Percentiles rank a stretch among this genome's conserved stretches.
phyloP scores from a whole-genome alignment of 768 basidiomycete species.

The Collybia sordida region DNA sequence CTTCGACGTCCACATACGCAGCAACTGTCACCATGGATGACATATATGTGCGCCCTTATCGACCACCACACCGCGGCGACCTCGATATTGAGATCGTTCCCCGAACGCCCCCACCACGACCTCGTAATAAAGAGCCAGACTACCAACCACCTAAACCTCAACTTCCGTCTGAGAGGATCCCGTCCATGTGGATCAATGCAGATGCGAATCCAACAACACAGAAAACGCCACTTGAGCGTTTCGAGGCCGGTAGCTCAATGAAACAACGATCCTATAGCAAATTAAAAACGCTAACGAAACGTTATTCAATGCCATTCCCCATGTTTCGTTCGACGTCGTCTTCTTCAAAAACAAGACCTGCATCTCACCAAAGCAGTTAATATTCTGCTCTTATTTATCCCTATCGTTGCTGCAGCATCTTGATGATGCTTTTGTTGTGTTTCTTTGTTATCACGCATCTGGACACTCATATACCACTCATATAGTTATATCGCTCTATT shows the following conservation, averaged over 20 bases:
- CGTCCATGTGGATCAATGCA: constrained; percentile 50
- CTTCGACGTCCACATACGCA: constrained; percentile 5
- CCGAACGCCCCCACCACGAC: constrained; percentile 26
- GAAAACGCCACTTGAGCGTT: constrained; percentile 29
- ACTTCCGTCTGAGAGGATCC: constrained; percentile 23
- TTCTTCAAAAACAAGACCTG: too few species aligned
- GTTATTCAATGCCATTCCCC: constrained; percentile 25
- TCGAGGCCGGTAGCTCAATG: constrained; percentile 19
- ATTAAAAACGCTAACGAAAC: constrained; percentile 44
- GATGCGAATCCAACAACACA: constrained; percentile 35
- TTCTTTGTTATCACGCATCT: neutral
- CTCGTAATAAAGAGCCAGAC: neutral
- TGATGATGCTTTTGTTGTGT: neutral
- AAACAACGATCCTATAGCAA: constrained; percentile 33
- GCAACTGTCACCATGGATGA: constrained; percentile 26
- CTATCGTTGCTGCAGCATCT: neutral
- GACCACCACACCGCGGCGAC: constrained; percentile 9
- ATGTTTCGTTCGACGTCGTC: too few species aligned
- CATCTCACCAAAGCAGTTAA: too few species aligned
- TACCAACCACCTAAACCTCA: neutral
- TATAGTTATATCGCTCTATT: neutral
- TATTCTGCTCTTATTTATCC: too few species aligned
- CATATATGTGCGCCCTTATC: constrained; percentile 24
- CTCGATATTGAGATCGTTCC: constrained; percentile 30
- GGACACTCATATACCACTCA: neutral